phyloP scores from a whole-genome alignment of 345 rosid species.

The Hypericum perforatum region DNA sequence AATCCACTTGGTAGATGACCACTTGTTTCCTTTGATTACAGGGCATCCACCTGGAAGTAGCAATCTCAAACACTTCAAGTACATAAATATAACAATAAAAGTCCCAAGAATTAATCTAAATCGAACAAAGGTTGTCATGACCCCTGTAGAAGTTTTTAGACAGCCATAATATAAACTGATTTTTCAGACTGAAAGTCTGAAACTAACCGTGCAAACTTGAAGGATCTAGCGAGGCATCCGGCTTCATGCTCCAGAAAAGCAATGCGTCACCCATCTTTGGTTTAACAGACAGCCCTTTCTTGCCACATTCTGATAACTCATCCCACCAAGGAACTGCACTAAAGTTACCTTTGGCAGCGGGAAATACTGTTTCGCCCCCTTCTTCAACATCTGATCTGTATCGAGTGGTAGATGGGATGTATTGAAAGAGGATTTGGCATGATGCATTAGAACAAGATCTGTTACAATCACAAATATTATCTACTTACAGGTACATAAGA shows the following conservation, averaged over 20 bases:
- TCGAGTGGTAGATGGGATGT: constrained; percentile 12
- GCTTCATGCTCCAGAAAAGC: constrained; percentile 97
- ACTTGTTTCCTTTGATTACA: constrained; percentile 81
- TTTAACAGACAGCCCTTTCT: constrained; percentile 72
- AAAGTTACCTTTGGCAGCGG: constrained; percentile 69
- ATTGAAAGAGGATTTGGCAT: constrained; percentile 8
- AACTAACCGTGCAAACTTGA: constrained; percentile 88
- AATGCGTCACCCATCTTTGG: constrained; percentile 96
- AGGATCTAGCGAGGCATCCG: constrained; percentile 69
- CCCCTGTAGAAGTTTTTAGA: too few relatives aligned
- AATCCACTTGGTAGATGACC: constrained; percentile 96
- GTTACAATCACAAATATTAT: not conserved
- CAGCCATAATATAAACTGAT: not conserved
- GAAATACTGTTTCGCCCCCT: constrained; percentile 96
- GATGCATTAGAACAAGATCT: not conserved
- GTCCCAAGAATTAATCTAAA: too few relatives aligned
- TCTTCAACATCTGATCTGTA: constrained; percentile 94
- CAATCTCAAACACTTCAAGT: not conserved
- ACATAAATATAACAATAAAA: not conserved
- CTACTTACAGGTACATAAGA: constrained; percentile 90
- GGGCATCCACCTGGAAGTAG: constrained; percentile 65
- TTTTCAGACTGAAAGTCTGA: not conserved
- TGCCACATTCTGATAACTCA: constrained; percentile 81
- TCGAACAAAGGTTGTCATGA: too few relatives aligned
- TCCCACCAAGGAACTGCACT: constrained; percentile 89